phyloP scores from a whole-genome alignment of 805 yeast species.

The Lachancea fermentati region DNA sequence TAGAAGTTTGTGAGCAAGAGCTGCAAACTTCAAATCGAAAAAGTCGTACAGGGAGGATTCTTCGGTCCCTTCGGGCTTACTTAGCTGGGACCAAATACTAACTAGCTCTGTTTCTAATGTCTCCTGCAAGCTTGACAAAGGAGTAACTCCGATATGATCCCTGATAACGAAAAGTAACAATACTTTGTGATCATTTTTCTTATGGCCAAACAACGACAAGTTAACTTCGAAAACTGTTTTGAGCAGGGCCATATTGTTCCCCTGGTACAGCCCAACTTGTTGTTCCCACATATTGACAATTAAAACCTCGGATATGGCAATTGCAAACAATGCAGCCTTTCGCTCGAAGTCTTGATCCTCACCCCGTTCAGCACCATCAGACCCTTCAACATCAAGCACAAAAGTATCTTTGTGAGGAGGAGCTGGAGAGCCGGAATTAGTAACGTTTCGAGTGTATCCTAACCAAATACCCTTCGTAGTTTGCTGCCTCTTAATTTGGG shows the following conservation, averaged over 20 bases:
- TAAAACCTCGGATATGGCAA: constrained; percentile 84
- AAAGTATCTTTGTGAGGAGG: constrained; percentile 40
- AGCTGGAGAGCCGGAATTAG: constrained; percentile 17
- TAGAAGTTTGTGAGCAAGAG: constrained; percentile 79
- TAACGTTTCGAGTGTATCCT: constrained; percentile 47
- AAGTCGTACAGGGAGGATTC: constrained; percentile 60
- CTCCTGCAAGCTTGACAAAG: constrained; percentile 60
- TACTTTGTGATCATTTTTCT: constrained; percentile 51
- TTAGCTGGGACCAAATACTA: constrained; percentile 71
- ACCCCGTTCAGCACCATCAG: constrained; percentile 96
- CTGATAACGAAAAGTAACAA: constrained; percentile 81
- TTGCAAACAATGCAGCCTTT: constrained; percentile 90
- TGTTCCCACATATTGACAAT: constrained; percentile 96
- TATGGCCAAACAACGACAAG: constrained; percentile 70
- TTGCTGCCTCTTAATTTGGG: constrained; percentile 66
- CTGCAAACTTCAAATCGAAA: constrained; percentile 77
- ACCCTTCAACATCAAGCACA: constrained; percentile 97
- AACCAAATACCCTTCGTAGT: constrained; percentile 86
- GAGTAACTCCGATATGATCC: constrained; percentile 86
- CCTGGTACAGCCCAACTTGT: constrained; percentile 94
- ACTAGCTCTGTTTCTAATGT: constrained; percentile 68
- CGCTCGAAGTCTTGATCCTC: constrained; percentile 98
- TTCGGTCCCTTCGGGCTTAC: constrained; percentile 63
- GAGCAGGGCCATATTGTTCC: constrained; percentile 92
- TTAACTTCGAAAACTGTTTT: constrained; percentile 97